Percentiles rank a stretch among this genome's conserved stretches.
phyloP scores from a whole-genome alignment of 352 stramenopile species.

The Globisporangium cystogenes region DNA sequence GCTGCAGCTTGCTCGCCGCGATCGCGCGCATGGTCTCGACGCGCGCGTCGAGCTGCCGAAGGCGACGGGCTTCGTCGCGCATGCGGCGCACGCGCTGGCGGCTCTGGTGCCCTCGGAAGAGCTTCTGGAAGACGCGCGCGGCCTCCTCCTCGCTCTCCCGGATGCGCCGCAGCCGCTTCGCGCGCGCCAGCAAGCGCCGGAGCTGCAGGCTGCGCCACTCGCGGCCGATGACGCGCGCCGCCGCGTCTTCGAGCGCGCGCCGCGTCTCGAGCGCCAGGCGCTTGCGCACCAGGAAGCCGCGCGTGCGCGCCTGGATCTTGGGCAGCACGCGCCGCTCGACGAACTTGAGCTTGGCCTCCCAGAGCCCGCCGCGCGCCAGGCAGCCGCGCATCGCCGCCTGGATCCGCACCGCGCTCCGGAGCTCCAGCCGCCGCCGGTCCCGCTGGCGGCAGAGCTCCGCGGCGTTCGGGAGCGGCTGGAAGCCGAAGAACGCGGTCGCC shows the following conservation, averaged over 20 bases:
- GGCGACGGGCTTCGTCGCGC: conserved; percentile 32
- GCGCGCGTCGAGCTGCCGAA: conserved; percentile 45
- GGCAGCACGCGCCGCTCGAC: conserved; percentile 61
- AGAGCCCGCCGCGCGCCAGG: conserved; percentile 64
- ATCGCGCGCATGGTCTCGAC: conserved; percentile 54
- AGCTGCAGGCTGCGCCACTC: conserved; percentile 51
- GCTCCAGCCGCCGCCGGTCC: conserved; percentile 38
- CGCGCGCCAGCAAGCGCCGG: conserved; percentile 38
- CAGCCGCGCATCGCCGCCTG: conserved; percentile 82
- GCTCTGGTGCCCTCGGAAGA: conserved; percentile 60
- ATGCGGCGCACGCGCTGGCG: conserved; percentile 35
- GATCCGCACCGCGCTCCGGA: conserved; percentile 57
- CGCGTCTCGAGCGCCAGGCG: conserved; percentile 24
- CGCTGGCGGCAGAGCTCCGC: conserved; percentile 59
- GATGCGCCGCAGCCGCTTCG: conserved; percentile 47
- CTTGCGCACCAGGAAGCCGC: conserved; percentile 71
- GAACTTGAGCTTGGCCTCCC: conserved; percentile 59
- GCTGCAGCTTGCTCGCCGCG: conserved; percentile 64
- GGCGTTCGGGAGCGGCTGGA: conserved; percentile 79
- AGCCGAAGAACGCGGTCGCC: conserved; percentile 79
- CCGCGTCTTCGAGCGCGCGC: conserved; percentile 21
- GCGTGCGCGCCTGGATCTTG: conserved; percentile 72
- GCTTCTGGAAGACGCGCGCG: conserved; percentile 68
- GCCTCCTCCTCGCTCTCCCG: conserved; percentile 49
- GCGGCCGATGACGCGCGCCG: conserved; percentile 32